Conservation (phyloP, 345 rosid genomes). For the Lagerstroemia speciosa region DNA sequence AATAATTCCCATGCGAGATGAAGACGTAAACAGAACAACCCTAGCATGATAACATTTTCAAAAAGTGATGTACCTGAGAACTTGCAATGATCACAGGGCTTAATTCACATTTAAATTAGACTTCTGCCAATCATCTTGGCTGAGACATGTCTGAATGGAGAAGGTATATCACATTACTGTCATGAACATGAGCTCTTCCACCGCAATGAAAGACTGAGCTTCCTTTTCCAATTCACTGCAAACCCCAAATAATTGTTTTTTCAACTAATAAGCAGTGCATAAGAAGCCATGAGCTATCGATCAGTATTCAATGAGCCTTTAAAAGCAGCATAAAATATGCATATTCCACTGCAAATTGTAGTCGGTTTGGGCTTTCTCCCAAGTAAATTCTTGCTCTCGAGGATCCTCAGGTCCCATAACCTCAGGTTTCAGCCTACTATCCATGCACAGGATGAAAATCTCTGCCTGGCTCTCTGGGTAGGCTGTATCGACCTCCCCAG, state of each 20-base stretch:
- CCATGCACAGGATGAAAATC: background rate
- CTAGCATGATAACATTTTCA: background rate
- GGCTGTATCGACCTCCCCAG: background rate
- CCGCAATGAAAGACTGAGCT: background rate
- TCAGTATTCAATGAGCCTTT: background rate
- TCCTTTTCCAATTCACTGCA: background rate
- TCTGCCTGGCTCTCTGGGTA: background rate
- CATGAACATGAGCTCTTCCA: background rate
- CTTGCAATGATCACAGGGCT: background rate
- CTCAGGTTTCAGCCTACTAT: background rate
- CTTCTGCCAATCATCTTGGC: background rate
- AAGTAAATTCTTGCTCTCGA: slow-evolving; percentile 1
- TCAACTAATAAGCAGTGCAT: background rate
- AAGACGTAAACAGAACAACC: background rate
- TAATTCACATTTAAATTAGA: background rate
- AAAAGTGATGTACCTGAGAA: background rate
- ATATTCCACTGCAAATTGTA: background rate
- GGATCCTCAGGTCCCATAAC: background rate
- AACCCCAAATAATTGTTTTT: too few relatives aligned
- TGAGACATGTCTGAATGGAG: background rate
- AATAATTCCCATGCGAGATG: background rate
- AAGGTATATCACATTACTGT: background rate
- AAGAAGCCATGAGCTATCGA: background rate
- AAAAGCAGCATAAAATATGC: background rate
- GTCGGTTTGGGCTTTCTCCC: background rate